These are phyloP conservation scores for Rhodotorula diobovata DNA, from an alignment of 768 basidiomycete species.

Conservation along the genomic window DNA sequence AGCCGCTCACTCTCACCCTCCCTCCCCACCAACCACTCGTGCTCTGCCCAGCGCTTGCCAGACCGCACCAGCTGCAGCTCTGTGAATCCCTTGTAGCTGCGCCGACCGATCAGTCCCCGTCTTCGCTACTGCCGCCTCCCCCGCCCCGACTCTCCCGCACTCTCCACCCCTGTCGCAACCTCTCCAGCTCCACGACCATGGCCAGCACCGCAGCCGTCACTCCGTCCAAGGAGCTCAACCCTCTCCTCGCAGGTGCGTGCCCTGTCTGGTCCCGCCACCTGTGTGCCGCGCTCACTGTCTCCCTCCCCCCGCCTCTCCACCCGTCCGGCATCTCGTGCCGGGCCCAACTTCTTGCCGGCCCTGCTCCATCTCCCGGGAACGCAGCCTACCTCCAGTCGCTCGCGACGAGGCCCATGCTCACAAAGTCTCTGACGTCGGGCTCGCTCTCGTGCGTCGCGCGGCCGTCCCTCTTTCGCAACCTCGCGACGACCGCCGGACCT, in stretches of 20 bases:
- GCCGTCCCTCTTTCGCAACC: no score
- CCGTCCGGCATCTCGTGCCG: not conserved
- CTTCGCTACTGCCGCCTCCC: not conserved
- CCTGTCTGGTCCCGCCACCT: no score
- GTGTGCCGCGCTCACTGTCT: not conserved
- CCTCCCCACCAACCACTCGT: no score
- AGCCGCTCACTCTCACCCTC: no score
- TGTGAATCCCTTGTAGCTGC: no score
- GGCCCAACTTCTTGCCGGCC: not conserved
- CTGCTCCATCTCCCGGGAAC: not conserved
- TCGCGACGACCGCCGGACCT: no score
- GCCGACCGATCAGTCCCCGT: not conserved
- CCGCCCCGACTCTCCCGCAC: not conserved
- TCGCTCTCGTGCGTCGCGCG: slow-evolving; percentile 41
- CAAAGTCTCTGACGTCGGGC: slow-evolving; percentile 75
- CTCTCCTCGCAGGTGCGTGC: slow-evolving; percentile 55
- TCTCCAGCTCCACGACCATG: slow-evolving; percentile 1
- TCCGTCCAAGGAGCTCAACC: slow-evolving; percentile 46
- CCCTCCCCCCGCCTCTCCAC: not conserved
- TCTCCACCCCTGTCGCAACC: not conserved
- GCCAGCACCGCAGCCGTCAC: slow-evolving; percentile 21
- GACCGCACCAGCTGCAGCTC: not conserved
- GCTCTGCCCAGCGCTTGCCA: not conserved
- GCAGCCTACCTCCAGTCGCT: slow-evolving; percentile 63
- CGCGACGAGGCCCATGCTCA: slow-evolving; percentile 64